Percentiles rank a stretch among this genome's conserved stretches.
Conservation (phyloP, 2,329 filamentous ascomycete genomes). For the Beauveria asiatica region DNA sequence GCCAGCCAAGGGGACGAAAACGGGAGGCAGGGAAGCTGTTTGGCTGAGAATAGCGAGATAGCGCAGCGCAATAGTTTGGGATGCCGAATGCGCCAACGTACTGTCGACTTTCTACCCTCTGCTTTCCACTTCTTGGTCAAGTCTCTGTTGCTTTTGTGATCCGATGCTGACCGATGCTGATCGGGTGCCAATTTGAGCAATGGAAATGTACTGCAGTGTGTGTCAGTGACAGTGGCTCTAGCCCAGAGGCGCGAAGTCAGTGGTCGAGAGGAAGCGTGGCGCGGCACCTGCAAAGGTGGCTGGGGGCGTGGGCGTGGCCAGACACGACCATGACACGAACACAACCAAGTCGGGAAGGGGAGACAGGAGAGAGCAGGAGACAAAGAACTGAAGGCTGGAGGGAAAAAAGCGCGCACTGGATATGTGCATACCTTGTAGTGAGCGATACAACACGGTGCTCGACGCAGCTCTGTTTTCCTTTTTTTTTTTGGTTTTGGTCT, state of each 20-base stretch:
- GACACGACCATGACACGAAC: constrained; percentile 7
- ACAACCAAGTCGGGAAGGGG: background rate
- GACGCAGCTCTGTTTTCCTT: background rate
- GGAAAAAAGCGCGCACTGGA: background rate
- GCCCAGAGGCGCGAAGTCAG: background rate
- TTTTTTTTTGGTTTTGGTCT: background rate
- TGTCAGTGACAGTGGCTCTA: background rate
- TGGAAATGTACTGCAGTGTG: background rate
- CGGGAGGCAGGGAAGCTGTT: background rate
- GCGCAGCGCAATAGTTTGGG: background rate
- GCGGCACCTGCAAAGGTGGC: background rate
- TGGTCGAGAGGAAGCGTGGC: background rate
- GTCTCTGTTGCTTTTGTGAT: background rate
- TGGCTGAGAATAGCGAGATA: background rate
- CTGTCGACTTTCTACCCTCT: background rate
- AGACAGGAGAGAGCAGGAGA: background rate
- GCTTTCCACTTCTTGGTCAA: background rate
- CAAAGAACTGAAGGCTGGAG: background rate
- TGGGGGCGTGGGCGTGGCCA: background rate
- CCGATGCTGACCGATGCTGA: background rate
- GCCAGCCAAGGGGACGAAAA: background rate
- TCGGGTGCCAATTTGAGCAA: background rate
- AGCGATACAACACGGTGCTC: background rate
- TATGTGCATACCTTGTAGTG: background rate
- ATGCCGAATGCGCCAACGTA: background rate